Evolutionary conservation across 345 rosid species (phyloP), one percentile per base, ranked within the genome.

Genomic region (Sisymbrium irio): DNA sequence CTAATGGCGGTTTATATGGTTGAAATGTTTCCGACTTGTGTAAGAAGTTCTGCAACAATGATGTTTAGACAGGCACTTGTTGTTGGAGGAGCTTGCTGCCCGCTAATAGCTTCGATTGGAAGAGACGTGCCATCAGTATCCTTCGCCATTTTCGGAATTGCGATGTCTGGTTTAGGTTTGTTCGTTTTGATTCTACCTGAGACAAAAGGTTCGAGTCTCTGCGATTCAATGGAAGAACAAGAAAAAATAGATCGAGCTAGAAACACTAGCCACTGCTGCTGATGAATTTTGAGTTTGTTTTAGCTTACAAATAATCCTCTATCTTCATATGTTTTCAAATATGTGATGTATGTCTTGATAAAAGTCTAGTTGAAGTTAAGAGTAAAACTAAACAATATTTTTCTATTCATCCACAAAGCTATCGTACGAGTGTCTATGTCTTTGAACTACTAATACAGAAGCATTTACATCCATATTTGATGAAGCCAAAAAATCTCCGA

Each of bases 401-500:
- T 62, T 53, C 35, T 70, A 77, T 35, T 63, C 65, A 70, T 77
- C 76, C 19, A 77, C 65, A 77, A 64, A 71, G 60, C 66, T 70
- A 62, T 64, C 71, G 56, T 49, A 63, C 19, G 83, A 79, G 47
- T 73, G 81, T 41, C 82, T 79, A 55, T 90, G 87, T 69, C 83
- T 92, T 68, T 89, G 95, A 71, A 91, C 84, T 40, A 89, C 86
- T 68, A 94, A 86, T 42, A 94, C 76, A 7, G 93, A 91, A 73
- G 89, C 67, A 40, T 62, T 78, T 30, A 82, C 78, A 63, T 82
- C 80, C 60, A 88, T 69, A 47, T 88, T 85, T 2, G 85, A 55
- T 4, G 89, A 89, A 76, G 93, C 89, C 37, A 87, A 69, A 35
- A 91, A 73, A 75, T 93, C 96, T 13, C 96, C 95, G 7, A 87